phyloP scores from a whole-genome alignment of 345 rosid genomes.

The Hypericum perforatum region DNA sequence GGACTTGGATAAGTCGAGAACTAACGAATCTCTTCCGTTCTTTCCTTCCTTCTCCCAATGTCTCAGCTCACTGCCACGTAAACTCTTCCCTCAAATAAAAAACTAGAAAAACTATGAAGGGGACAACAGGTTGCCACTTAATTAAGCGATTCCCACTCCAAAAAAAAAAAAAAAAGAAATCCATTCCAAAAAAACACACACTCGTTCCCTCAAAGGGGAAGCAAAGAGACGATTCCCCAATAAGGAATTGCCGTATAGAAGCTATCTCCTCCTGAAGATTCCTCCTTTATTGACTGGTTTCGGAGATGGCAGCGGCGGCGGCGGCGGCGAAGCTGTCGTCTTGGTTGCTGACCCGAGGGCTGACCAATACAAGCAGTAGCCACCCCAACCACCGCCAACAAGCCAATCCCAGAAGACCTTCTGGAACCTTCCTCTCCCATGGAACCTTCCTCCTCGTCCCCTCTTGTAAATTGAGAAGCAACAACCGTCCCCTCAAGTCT shows the following conservation, averaged over 20 bases:
- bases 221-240: too few relatives aligned
- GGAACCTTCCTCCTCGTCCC: conserved; percentile 38
- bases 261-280: neutral
- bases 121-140: too few relatives aligned
- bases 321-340: conserved; percentile 58
- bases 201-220: too few relatives aligned
- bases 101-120: too few relatives aligned
- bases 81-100: too few relatives aligned
- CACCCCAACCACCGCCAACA: conserved; percentile 3
- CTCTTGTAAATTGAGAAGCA: conserved; percentile 54
- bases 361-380: conserved; percentile 20
- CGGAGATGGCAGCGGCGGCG: conserved; percentile 28
- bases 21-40: too few relatives aligned
- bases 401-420: conserved; percentile 22
- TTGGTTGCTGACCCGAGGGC: conserved; percentile 36
- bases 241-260: conserved; percentile 11
- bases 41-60: too few relatives aligned
- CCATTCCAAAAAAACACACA: too few relatives aligned
- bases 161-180: too few relatives aligned
- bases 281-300: neutral
- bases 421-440: conserved; percentile 22
- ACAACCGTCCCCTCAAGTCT: conserved; percentile 48
- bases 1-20: too few relatives aligned
- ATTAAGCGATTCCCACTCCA: too few relatives aligned
- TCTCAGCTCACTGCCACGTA: too few relatives aligned